Evolutionary conservation across 1,139 yeast species (phyloP).

Genomic region (Candida tetrigidarum): DNA sequence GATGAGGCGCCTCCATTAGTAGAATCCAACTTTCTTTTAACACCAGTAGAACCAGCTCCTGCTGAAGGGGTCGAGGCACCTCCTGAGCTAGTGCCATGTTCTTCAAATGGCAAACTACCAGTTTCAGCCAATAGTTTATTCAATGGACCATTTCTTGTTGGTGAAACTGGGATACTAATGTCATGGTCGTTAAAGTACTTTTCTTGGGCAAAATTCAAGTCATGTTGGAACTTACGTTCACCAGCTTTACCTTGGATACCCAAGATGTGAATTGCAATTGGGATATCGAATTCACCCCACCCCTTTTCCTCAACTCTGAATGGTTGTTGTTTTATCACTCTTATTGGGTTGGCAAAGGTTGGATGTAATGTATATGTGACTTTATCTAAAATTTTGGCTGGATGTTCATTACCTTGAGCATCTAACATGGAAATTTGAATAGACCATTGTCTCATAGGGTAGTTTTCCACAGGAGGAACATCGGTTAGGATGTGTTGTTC

Average conservation of each 20-base stretch:
- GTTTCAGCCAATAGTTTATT: constrained; percentile 75
- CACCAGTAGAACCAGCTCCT: constrained; percentile 11
- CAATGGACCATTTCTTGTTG: constrained; percentile 70
- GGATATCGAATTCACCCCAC: constrained; percentile 98
- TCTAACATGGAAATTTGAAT: constrained; percentile 77
- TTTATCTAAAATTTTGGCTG: constrained; percentile 89
- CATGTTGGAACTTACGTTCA: constrained; percentile 84
- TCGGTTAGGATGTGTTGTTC: constrained; percentile 83
- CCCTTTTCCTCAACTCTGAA: constrained; percentile 92
- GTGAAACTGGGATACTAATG: constrained; percentile 62
- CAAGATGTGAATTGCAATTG: constrained; percentile 73
- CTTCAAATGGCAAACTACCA: constrained; percentile 73
- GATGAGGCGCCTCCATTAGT: constrained; percentile 26
- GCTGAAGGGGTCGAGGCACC: constrained; percentile 8
- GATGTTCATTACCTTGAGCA: constrained; percentile 78
- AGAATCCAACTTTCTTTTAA: constrained; percentile 17
- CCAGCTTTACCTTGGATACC: constrained; percentile 78
- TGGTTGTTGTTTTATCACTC: constrained; percentile 85
- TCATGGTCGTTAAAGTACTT: constrained; percentile 79
- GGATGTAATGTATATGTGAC: constrained; percentile 95
- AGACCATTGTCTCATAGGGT: constrained; percentile 97
- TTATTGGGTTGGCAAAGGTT: constrained; percentile 86
- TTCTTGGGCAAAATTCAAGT: constrained; percentile 82
- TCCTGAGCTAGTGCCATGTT: constrained; percentile 17
- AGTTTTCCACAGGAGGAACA: constrained; percentile 86